Evolutionary conservation across 2,329 filamentous ascomycete genomes (phyloP).

Genomic region (Penicillium vulpinum): DNA sequence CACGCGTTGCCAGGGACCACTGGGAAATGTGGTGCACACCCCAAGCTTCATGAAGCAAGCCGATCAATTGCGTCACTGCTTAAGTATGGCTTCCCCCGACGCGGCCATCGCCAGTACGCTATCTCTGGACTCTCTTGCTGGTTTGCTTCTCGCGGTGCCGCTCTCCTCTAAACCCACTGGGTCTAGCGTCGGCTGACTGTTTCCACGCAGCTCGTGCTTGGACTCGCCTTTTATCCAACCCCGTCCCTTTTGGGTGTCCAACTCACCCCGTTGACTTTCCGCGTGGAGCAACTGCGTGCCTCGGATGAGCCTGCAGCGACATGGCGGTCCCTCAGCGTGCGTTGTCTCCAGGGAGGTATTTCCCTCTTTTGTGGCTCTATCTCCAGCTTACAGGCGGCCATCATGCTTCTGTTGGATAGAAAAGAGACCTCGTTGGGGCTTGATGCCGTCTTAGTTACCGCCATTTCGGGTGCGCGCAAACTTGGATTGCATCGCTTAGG

Average conservation of each 20-base stretch:
- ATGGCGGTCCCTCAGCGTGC: neutral
- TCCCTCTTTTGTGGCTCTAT: neutral
- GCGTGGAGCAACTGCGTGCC: neutral
- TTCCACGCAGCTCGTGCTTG: neutral
- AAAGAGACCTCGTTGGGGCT: neutral
- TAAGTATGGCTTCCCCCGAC: neutral
- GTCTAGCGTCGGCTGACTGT: neutral
- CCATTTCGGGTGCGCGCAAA: neutral
- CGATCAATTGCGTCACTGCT: neutral
- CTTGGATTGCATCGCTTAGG: neutral
- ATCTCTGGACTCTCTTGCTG: neutral
- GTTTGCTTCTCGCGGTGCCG: neutral
- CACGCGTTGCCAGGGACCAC: constrained; percentile 12
- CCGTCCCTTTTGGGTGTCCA: neutral
- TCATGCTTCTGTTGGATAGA: neutral
- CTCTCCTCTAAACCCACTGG: neutral
- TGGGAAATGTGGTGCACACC: constrained; percentile 14
- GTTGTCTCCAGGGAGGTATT: neutral
- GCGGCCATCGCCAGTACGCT: neutral
- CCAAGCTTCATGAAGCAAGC: constrained; percentile 10
- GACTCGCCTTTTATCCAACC: neutral
- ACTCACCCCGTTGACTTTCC: neutral
- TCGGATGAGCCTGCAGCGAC: neutral
- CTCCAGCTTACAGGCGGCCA: neutral
- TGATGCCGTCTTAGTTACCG: neutral